Conservation (phyloP, 306 rosid genomes). For the Quercus alba region DNA sequence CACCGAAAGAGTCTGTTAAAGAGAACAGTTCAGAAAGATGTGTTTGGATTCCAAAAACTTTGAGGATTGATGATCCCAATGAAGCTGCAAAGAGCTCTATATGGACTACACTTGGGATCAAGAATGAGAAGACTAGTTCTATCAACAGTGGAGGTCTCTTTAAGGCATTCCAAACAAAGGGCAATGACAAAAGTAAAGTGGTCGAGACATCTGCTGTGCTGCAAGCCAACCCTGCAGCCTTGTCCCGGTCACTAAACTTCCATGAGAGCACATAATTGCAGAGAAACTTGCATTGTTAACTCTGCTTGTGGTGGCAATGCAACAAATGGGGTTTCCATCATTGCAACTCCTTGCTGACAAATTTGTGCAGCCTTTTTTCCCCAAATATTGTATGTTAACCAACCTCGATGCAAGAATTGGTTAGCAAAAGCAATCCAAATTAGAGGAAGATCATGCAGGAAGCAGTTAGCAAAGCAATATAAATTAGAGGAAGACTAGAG, state of each 20-base stretch:
- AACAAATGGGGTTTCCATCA: slow-evolving; percentile 20
- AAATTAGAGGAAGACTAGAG: background rate
- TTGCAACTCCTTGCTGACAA: slow-evolving; percentile 25
- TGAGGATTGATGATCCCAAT: slow-evolving; percentile 62
- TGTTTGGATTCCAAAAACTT: slow-evolving; percentile 62
- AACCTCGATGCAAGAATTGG: slow-evolving; percentile 23
- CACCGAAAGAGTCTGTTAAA: slow-evolving; percentile 26
- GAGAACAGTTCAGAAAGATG: slow-evolving; percentile 32
- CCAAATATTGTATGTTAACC: slow-evolving; percentile 23
- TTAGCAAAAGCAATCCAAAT: background rate
- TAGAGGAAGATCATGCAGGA: slow-evolving; percentile 8
- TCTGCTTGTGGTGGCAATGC: slow-evolving; percentile 8
- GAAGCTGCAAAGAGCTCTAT: slow-evolving; percentile 68
- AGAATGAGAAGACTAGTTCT: slow-evolving; percentile 48
- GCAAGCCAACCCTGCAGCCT: slow-evolving; percentile 86
- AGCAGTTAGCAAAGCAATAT: slow-evolving; percentile 4
- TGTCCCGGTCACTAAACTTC: slow-evolving; percentile 63
- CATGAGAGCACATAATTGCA: slow-evolving; percentile 54
- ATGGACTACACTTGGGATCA: slow-evolving; percentile 64
- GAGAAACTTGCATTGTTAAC: background rate
- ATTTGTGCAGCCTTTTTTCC: slow-evolving; percentile 12
- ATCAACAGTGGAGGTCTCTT: slow-evolving; percentile 46
- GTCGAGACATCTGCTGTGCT: slow-evolving; percentile 47
- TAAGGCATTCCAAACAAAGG: slow-evolving; percentile 49
- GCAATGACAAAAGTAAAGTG: slow-evolving; percentile 32